Evolutionary conservation across 352 stramenopile genomes (phyloP), one percentile per base, ranked within the genome.

Genomic region (Pythium insidiosum): DNA sequence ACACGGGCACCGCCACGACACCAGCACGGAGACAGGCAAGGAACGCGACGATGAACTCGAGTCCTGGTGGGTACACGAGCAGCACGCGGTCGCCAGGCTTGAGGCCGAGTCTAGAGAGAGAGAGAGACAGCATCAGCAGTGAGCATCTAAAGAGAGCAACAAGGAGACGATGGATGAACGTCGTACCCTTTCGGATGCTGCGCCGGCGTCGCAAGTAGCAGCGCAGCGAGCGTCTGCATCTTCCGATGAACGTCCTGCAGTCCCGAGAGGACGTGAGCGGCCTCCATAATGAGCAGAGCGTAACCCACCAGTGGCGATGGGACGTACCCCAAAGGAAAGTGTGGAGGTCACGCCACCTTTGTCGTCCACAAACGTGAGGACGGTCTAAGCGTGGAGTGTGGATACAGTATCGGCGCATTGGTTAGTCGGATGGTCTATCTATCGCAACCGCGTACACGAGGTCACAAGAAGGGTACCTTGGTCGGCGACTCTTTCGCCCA

Each of bases 31-130:
- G 55, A 61, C 96, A 99, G 1, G 91, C 95, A 11, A 99, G 52
- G 53, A 99, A 99, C 2, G 93, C 74, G 21, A 99, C 67, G 22
- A 98, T 97, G 53, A 99, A 99, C 42, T 99, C 91, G 9, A 99
- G 72, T 0, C 83, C 95, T 7, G 97, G 97, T 22, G 95, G 93
- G 57, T 98, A 99, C 22, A 99, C 95, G 19, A 99, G 74, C 28
- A 99, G 59, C 16, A 96, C 88, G 26, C 74, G 78, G 34, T 94
- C 77, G 9, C 80, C 88, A 18, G 62, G 50, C 35, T 78, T 66
- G 12, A 91, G 36, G 1, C 68, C 71, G 25, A 89, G 43, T 26
- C 80, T 89, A 45, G 18, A 16, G 10, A 41, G 25, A 1, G 0
- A 7, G 35, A 33, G 10, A 13, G 15, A 23, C 50, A 15, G 43